These are phyloP conservation scores for Pulveroboletus sp. DNA, from an alignment of 768 basidiomycete species.

Conservation along the genomic window DNA sequence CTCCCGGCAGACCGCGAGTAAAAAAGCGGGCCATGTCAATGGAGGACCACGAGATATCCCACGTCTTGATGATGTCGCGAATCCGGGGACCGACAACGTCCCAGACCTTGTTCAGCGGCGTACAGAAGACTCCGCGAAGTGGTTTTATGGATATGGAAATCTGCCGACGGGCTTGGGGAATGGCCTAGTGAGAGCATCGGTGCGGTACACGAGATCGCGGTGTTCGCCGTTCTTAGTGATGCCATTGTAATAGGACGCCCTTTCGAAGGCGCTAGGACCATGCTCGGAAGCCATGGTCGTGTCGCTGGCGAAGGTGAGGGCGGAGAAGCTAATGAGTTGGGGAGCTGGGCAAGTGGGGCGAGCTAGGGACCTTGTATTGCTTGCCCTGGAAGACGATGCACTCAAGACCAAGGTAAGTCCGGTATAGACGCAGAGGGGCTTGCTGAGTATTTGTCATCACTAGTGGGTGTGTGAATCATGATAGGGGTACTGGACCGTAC, in stretches of 20 bases:
- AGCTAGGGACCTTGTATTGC: no score
- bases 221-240: neutral
- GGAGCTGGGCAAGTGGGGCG: no score
- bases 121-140: slow-evolving; percentile 36
- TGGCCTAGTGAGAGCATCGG: slow-evolving; percentile 13
- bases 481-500: no score
- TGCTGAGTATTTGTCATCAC: no score
- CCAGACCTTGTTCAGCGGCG: slow-evolving; percentile 42
- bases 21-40: slow-evolving; percentile 36
- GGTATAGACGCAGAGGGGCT: no score
- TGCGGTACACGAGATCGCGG: neutral
- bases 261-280: neutral
- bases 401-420: no score
- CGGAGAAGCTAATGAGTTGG: neutral
- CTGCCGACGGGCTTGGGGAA: slow-evolving; percentile 31
- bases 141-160: slow-evolving; percentile 34
- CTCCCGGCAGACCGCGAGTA: slow-evolving; percentile 27
- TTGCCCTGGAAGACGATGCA: no score
- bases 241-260: neutral
- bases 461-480: no score
- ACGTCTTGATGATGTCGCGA: slow-evolving; percentile 32
- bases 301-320: neutral
- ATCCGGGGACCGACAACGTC: slow-evolving; percentile 37
- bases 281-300: neutral
- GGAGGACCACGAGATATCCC: slow-evolving; percentile 23